Evolutionary conservation across 1,139 yeast species (phyloP).

Genomic region (Yarrowia galli): DNA sequence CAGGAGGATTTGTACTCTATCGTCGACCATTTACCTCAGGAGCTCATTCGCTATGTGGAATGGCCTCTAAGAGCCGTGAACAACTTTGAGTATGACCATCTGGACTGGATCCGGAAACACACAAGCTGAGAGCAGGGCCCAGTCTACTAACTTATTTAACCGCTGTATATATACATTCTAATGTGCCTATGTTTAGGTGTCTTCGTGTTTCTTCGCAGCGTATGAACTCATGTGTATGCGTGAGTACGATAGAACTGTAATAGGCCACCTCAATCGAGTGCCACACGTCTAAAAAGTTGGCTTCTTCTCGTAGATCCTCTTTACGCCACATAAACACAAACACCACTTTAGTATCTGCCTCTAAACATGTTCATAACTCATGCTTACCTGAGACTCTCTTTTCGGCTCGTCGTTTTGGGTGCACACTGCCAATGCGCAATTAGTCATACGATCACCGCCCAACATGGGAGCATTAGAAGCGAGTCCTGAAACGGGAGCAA

Average conservation of each 20-base stretch:
- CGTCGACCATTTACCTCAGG: not conserved
- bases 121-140: not conserved
- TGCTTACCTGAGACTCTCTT: not conserved
- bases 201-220: no score
- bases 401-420: no score
- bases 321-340: no score
- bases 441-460: conserved; percentile 12
- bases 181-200: no score
- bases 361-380: not conserved
- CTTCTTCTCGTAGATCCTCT: no score
- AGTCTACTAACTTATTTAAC: not conserved
- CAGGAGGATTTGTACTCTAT: conserved; percentile 10
- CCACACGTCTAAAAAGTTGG: no score
- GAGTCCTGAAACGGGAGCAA: not conserved
- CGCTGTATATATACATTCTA: not conserved
- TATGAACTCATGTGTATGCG: no score
- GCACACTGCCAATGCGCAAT: conserved; percentile 17
- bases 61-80: conserved; percentile 7
- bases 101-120: conserved; percentile 9
- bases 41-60: not conserved
- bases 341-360: not conserved
- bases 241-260: no score
- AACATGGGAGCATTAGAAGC: not conserved
- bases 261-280: no score
- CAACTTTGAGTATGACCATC: not conserved